Conservation (phyloP, 2,329 filamentous ascomycete species). For the Alternaria hordeiaustralica region DNA sequence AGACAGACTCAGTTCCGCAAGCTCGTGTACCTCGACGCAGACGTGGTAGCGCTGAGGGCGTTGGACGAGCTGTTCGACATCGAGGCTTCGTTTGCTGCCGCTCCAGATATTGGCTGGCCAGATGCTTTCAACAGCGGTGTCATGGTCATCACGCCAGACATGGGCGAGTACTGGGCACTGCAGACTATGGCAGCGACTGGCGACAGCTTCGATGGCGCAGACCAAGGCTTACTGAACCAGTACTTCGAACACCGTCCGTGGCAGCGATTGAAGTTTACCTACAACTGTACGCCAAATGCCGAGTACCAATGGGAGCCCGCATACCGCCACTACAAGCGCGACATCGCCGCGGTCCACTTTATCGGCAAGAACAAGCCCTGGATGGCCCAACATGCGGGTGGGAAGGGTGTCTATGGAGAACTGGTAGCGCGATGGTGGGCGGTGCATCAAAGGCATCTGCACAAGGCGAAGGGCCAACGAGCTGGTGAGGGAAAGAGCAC, state of each 20-base stretch:
- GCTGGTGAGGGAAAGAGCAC: slow-evolving; percentile 16
- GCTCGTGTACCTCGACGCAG: slow-evolving; percentile 94
- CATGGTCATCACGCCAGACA: slow-evolving; percentile 86
- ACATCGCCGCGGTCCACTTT: slow-evolving; percentile 91
- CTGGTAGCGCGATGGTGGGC: slow-evolving; percentile 92
- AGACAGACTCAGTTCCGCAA: slow-evolving; percentile 86
- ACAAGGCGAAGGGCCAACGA: slow-evolving; percentile 11
- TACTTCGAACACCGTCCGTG: slow-evolving; percentile 80
- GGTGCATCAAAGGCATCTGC: slow-evolving; percentile 86
- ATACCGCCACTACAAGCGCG: slow-evolving; percentile 89
- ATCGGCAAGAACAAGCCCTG: slow-evolving; percentile 93
- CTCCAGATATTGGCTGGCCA: slow-evolving; percentile 96
- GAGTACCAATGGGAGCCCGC: slow-evolving; percentile 98
- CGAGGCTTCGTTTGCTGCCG: slow-evolving; percentile 69
- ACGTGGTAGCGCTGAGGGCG: slow-evolving; percentile 87
- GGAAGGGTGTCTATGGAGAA: slow-evolving; percentile 75
- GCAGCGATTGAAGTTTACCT: slow-evolving; percentile 90
- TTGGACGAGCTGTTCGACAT: slow-evolving; percentile 89
- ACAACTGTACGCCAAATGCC: slow-evolving; percentile 95
- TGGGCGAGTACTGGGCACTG: slow-evolving; percentile 87
- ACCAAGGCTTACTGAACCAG: slow-evolving; percentile 94
- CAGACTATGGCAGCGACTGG: slow-evolving; percentile 82
- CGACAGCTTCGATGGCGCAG: slow-evolving; percentile 94
- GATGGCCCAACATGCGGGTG: slow-evolving; percentile 57
- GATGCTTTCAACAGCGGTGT: slow-evolving; percentile 98